phyloP scores from a whole-genome alignment of 108 stramenopile species.

The Nannochloropsis salina region DNA sequence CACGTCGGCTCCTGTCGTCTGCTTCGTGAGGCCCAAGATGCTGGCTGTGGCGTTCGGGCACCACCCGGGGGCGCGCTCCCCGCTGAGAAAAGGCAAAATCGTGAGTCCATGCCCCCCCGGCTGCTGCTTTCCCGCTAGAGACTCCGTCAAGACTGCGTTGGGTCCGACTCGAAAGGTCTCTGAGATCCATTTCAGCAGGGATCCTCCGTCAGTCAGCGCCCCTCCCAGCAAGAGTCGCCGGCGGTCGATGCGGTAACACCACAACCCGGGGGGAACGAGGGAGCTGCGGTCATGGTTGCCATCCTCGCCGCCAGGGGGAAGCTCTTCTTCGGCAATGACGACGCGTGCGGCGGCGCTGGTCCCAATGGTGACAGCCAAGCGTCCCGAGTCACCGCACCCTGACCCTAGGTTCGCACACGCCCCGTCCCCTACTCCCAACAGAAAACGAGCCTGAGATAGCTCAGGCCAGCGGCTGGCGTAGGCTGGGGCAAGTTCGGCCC shows the following conservation, averaged over 20 bases:
- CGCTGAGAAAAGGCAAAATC: slow-evolving; percentile 37
- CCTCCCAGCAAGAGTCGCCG: slow-evolving; percentile 32
- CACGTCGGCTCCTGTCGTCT: slow-evolving; percentile 31
- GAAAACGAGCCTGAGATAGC: slow-evolving; percentile 28
- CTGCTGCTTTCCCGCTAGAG: slow-evolving; percentile 15
- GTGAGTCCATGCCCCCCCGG: slow-evolving; percentile 28
- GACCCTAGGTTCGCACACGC: slow-evolving; percentile 38
- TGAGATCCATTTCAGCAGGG: slow-evolving; percentile 32
- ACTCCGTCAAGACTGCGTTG: background rate
- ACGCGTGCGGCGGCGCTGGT: slow-evolving; percentile 47
- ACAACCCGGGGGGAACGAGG: slow-evolving; percentile 32
- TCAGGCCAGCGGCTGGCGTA: slow-evolving; percentile 35
- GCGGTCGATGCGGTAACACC: slow-evolving; percentile 38
- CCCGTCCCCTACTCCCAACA: slow-evolving; percentile 40
- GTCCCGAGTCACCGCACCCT: slow-evolving; percentile 23
- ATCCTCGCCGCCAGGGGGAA: background rate
- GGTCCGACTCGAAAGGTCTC: slow-evolving; percentile 21
- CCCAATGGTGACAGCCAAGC: slow-evolving; percentile 40
- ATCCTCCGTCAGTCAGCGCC: slow-evolving; percentile 41
- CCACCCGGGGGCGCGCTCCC: slow-evolving; percentile 38
- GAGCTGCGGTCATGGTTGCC: background rate
- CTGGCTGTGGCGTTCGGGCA: slow-evolving; percentile 25
- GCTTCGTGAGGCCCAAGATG: slow-evolving; percentile 29
- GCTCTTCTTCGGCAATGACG: slow-evolving; percentile 13
- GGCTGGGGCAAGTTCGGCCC: background rate